These are phyloP conservation scores for Fusarium scirpi DNA, from an alignment of 2,329 filamentous ascomycete genomes.

Conservation along the genomic window DNA sequence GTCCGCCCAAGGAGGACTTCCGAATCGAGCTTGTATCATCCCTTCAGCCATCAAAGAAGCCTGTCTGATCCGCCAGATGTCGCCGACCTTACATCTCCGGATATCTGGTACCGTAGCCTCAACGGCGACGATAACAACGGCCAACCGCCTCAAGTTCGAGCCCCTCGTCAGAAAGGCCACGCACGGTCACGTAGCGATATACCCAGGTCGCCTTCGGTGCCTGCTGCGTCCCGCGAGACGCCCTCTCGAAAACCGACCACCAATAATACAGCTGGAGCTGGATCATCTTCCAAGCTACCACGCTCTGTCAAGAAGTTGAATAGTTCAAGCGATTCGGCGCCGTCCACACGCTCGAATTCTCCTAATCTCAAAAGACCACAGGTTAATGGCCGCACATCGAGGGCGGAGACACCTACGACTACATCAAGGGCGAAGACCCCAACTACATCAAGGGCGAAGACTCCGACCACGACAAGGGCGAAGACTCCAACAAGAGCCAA, in stretches of 20 bases:
- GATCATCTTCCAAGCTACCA: conserved; percentile 58
- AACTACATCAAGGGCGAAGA: conserved; percentile 53
- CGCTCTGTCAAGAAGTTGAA: conserved; percentile 60
- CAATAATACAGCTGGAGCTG: conserved; percentile 43
- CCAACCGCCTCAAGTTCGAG: conserved; percentile 38
- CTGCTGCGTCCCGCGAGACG: conserved; percentile 51
- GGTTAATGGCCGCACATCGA: conserved; percentile 56
- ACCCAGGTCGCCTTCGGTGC: conserved; percentile 52
- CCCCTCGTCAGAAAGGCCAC: conserved; percentile 51
- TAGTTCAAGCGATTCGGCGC: conserved; percentile 59
- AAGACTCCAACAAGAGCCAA: conserved; percentile 59
- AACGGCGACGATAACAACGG: conserved; percentile 43
- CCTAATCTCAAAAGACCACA: conserved; percentile 61
- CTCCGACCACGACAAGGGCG: conserved; percentile 53
- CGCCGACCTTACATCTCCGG: conserved; percentile 72
- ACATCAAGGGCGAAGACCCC: conserved; percentile 55
- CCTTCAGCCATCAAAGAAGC: conserved; percentile 64
- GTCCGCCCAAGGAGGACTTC: conserved; percentile 72
- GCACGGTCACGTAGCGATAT: conserved; percentile 72
- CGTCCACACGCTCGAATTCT: conserved; percentile 68
- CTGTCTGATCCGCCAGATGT: conserved; percentile 66
- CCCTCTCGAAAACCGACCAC: conserved; percentile 42
- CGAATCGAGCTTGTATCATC: conserved; percentile 74
- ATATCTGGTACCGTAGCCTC: conserved; percentile 70
- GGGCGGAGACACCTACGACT: conserved; percentile 53